These are phyloP conservation scores for Boletus sensibilis DNA, from an alignment of 768 basidiomycete genomes.

Conservation along the genomic window DNA sequence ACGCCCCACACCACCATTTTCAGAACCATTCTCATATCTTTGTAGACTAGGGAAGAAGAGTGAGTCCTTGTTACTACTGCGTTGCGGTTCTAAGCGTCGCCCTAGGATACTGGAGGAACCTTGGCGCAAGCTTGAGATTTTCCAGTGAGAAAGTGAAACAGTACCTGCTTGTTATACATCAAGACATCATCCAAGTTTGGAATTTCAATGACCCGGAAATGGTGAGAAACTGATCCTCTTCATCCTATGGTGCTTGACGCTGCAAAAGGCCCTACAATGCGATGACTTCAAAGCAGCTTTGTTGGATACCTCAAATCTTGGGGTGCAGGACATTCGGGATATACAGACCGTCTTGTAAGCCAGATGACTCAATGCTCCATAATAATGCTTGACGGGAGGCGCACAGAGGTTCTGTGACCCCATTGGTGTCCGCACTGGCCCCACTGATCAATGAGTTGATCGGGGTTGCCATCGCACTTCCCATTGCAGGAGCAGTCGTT, in stretches of 20 bases:
- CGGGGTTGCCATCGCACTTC: neutral
- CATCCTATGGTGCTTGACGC: neutral
- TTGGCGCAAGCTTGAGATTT: neutral
- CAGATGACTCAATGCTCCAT: neutral
- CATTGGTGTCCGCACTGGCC: neutral
- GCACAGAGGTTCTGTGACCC: neutral
- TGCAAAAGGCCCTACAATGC: neutral
- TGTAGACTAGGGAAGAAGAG: neutral
- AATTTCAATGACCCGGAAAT: neutral
- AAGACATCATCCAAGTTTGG: neutral
- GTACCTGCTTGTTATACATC: neutral
- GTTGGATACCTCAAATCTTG: neutral
- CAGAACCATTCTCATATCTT: neutral
- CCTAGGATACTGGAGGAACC: neutral
- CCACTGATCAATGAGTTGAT: neutral
- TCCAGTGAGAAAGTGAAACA: neutral
- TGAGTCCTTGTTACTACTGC: no score
- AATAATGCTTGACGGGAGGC: neutral
- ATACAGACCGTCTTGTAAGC: neutral
- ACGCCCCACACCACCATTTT: no score
- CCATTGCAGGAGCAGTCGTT: neutral
- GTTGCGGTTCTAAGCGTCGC: neutral
- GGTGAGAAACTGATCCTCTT: neutral
- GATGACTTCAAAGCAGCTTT: neutral
- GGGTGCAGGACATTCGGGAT: neutral